Evolutionary conservation across 2,329 filamentous ascomycete genomes (phyloP), one percentile per base, ranked within the genome.

Genomic region (Ophiocordyceps robertsii): DNA sequence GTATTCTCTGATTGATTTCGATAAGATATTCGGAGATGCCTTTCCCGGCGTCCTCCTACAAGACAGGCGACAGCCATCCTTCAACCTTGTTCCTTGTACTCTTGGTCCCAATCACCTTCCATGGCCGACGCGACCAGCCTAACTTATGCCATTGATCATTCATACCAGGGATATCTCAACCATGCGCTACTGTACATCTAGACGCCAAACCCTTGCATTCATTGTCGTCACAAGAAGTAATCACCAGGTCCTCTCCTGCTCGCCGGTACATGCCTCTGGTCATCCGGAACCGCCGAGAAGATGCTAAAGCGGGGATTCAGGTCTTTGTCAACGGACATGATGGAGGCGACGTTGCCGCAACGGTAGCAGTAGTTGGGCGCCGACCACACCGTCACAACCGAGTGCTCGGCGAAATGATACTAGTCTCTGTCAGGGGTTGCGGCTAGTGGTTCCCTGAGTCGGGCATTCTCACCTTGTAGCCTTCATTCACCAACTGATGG

Each of bases 401-500:
- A 93, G 65, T 92, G 90, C 60, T 95, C 85, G 42, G 83, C 75
- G 65, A 96, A 96, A 60, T 96, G 90, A 61, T 93, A 96, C 77
- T 86, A 44, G 30, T 41, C 7, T 29, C 27, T 3, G 47, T 67
- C 52, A 66, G 57, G 16, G 47, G 4, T 6, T 13, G 30, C n/a
- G 33, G 24, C 24, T 27, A 6, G 24, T 9, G 41, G 21, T 41
- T 37, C 19, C 32, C 14, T 24, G 33, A 37, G 8, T 5, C 3
- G 14, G 12, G 9, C 14, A 19, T 12, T 50, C 62, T 48, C 55
- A 95, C 85, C 72, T 98, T 95, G 65, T 94, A 98, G 4, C 92
- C 92, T 65, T 98, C 92, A 56, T 98, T 94, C 53, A 95, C 95
- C 2, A 98, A 74, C 65, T 98, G 92, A 64, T 98, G 92, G n/a